Percentiles rank a stretch among this genome's conserved stretches.
These are phyloP conservation scores for Globisporangium mamillatum DNA, from an alignment of 352 stramenopile genomes.

Conservation along the genomic window DNA sequence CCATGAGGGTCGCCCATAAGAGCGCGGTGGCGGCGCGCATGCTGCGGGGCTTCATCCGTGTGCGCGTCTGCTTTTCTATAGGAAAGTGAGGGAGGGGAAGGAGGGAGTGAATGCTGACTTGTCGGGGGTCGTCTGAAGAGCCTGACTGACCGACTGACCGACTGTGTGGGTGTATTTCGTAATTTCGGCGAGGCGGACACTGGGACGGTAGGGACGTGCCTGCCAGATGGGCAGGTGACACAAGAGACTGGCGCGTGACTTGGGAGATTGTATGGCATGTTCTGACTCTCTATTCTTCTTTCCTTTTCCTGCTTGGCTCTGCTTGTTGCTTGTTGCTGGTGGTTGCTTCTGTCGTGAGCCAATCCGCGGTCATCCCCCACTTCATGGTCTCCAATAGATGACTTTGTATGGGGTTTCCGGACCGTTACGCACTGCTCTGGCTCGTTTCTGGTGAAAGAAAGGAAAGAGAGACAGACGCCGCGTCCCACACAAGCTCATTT, in stretches of 20 bases:
- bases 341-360: not conserved
- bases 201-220: not conserved
- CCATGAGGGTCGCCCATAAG: not conserved
- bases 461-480: not conserved
- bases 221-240: not conserved
- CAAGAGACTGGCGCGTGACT: not conserved
- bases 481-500: not conserved
- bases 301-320: not conserved
- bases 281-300: slow-evolving; percentile 6
- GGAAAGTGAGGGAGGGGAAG: not conserved
- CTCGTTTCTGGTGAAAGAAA: slow-evolving; percentile 1
- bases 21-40: slow-evolving; percentile 2
- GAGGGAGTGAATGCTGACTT: not conserved
- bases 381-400: not conserved
- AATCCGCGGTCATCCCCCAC: not conserved
- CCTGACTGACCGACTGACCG: too few species aligned
- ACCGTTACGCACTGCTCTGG: not conserved
- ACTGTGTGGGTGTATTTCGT: not conserved
- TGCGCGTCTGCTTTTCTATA: not conserved
- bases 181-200: not conserved
- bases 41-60: slow-evolving; percentile 2
- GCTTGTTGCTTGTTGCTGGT: not conserved
- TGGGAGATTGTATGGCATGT: not conserved
- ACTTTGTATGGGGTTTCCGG: not conserved
- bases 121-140: not conserved